A percentile compares a stretch with the other conserved stretches of the same genome.
Conservation (phyloP, 2,329 filamentous ascomycete genomes). For the Coniochaeta hoffmannii region DNA sequence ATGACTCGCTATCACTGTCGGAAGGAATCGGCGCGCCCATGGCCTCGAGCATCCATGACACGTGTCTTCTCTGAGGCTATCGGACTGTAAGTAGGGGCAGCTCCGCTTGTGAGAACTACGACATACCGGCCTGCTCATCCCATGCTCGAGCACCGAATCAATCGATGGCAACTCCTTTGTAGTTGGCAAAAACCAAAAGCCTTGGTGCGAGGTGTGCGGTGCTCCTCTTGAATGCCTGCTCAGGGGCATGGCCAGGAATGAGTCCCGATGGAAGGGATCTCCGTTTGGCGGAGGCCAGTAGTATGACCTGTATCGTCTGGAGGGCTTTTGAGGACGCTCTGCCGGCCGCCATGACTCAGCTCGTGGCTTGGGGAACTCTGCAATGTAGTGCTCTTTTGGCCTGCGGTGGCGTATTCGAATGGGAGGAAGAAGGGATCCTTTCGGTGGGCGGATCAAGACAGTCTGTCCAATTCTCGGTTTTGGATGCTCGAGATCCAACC, state of each 20-base stretch:
- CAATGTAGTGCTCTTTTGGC: not conserved
- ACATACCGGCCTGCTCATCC: not conserved
- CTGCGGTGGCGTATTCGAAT: not conserved
- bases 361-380: not conserved
- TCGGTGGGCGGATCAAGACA: not conserved
- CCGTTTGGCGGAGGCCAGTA: not conserved
- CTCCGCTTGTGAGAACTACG: no score
- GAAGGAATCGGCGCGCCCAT: not conserved
- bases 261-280: not conserved
- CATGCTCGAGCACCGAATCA: not conserved
- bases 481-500: not conserved
- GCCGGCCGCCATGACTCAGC: not conserved
- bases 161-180: not conserved
- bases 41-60: slow-evolving; percentile 1
- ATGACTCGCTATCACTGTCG: not conserved
- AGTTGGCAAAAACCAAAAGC: not conserved
- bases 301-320: not conserved
- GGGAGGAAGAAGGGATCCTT: not conserved
- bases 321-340: not conserved
- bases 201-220: not conserved
- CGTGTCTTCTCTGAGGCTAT: not conserved
- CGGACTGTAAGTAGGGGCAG: not conserved
- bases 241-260: not conserved
- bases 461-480: not conserved
- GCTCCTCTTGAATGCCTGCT: not conserved